Conservation (phyloP, 257 asterid genomes). For the Oldenlandia corymbosa region DNA sequence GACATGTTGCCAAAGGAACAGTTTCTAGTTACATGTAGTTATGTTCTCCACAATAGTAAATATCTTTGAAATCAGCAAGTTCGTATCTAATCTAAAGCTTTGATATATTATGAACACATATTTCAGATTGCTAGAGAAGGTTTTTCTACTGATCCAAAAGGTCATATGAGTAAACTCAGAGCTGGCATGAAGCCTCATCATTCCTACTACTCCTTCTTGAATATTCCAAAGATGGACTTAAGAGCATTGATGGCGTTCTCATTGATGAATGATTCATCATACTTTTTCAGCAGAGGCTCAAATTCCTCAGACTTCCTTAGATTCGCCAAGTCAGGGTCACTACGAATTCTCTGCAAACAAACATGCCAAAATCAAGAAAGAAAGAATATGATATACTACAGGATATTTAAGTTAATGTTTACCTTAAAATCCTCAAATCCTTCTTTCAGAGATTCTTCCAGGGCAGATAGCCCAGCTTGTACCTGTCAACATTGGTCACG, state of each 20-base stretch:
- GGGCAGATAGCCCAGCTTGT: conserved; percentile 85
- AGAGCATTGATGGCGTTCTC: conserved; percentile 88
- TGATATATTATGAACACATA: neutral
- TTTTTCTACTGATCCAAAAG: neutral
- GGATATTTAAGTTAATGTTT: too few species aligned
- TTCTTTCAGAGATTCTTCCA: conserved; percentile 56
- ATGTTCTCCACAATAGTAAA: neutral
- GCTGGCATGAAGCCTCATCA: neutral
- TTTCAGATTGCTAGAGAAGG: neutral
- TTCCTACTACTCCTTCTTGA: conserved; percentile 50
- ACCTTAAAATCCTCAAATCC: conserved; percentile 78
- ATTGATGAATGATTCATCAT: conserved; percentile 84
- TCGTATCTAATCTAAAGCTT: conserved; percentile 6
- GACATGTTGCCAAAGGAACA: neutral
- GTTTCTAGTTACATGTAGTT: neutral
- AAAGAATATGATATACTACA: too few species aligned
- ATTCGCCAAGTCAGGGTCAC: conserved; percentile 81
- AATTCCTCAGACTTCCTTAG: conserved; percentile 60
- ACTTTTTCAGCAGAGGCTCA: conserved; percentile 64
- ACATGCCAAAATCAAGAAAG: neutral
- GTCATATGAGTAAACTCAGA: neutral
- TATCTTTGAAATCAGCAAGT: neutral
- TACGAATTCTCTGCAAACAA: conserved; percentile 63
- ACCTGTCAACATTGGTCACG: conserved; percentile 31
- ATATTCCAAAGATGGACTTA: conserved; percentile 73